Conservation (phyloP, 139 green algal species). For the Monoraphidium neglectum region DNA sequence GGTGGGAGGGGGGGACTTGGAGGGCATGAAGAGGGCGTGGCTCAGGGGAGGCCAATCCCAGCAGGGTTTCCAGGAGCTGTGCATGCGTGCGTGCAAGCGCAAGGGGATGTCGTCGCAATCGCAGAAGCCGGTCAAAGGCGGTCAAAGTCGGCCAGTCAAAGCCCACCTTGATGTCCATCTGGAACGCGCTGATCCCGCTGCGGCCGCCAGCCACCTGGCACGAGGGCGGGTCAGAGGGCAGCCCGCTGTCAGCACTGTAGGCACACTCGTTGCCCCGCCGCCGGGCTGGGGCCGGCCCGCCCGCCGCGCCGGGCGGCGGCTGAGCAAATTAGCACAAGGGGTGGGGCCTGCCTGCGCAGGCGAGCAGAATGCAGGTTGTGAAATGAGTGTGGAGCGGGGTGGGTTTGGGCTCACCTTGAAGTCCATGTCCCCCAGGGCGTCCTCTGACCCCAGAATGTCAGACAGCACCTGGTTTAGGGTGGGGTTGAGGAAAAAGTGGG, state of each 20-base stretch:
- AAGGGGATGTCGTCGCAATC: conserved; percentile 4
- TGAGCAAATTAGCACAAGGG: no score
- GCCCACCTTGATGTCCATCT: conserved; percentile 99
- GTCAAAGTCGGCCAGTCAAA: no score
- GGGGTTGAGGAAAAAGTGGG: no score
- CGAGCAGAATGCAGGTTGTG: no score
- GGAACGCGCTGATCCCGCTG: conserved; percentile 89
- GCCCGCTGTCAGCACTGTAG: not conserved
- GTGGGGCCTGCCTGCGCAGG: no score
- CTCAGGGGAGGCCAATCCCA: not conserved
- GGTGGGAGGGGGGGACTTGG: conserved; percentile 51
- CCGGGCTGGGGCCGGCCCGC: no score
- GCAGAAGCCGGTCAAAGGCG: no score
- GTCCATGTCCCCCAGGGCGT: conserved; percentile 98
- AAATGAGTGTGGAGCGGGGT: no score
- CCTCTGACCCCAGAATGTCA: conserved; percentile 96
- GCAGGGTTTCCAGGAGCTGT: not conserved
- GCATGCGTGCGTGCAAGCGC: not conserved
- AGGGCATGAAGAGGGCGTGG: not conserved
- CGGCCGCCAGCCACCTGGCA: conserved; percentile 35
- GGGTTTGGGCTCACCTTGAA: conserved; percentile 88
- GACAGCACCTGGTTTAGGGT: conserved; percentile 79
- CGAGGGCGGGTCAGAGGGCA: not conserved
- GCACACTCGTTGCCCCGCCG: no score
- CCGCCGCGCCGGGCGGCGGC: no score